Base-by-base conservation (phyloP, 495 filamentous ascomycete genomes). In the Thozetella sp. region DNA sequence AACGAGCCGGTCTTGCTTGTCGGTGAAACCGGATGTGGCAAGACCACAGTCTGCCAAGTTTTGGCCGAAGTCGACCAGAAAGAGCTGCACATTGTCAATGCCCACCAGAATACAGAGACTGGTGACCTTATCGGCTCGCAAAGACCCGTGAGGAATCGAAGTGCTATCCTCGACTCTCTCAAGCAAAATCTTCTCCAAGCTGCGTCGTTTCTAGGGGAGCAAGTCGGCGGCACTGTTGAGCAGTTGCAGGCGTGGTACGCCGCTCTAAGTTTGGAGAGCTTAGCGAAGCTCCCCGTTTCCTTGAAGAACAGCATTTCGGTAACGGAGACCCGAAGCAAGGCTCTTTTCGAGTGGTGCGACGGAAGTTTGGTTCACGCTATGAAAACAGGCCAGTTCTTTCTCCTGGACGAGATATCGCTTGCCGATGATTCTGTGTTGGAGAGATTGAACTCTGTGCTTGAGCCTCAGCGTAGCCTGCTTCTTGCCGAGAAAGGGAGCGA, bases 401-500 rank as follows among this genome's bases (percentile, higher is more conserved):
- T 99, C 37, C 87, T 99, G 1, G 96, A 99, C 67, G 96, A 99
- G 71, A 97, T 99, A 48, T 99, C 96, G 17, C 83, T 99, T 25
- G 96, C 96, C 0, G 96, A 99, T 67, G 96, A 99, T 73, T 97
- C 96, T 15, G 96, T 99, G 3, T 78, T 99, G 17, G 96, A 99
- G 67, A 86, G 96, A 64, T 81, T 99, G 22, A 99, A 99, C 75
- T 97, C 94, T 71, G 96, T 97, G n/a, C 83, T 99, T 2, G 96
- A 99, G 67, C 86, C 95, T 23, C 83, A 89, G 50, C 83, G 96
- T 43, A 92, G 89, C 0, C 86, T 99, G 25, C 80, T 97, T 13
- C 84, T 99, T 20, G 96, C 96, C 1, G 96, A 99, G 72, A 98
- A 97, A 71, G 96, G 95, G 0, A 83, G 90, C 1, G 80, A 88